phyloP scores from a whole-genome alignment of 2,329 filamentous ascomycete genomes.

The Trichoderma guizhouense region DNA sequence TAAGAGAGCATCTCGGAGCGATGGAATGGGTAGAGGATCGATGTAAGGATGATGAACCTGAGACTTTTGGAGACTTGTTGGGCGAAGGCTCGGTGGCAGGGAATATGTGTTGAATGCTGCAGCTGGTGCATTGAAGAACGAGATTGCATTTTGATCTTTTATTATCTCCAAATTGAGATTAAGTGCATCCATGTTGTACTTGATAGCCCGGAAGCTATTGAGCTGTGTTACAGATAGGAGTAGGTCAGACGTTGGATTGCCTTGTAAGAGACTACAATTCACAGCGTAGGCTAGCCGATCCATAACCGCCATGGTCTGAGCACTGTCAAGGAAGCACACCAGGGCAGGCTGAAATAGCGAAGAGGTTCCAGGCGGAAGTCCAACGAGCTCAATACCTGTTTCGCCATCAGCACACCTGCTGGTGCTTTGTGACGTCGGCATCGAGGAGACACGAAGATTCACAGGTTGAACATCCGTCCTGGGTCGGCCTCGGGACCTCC shows the following conservation, averaged over 20 bases:
- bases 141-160: conserved; percentile 3
- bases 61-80: neutral
- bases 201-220: neutral
- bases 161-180: neutral
- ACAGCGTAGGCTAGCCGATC: neutral
- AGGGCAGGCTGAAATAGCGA: neutral
- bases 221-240: neutral
- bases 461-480: neutral
- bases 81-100: neutral
- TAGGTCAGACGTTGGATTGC: neutral
- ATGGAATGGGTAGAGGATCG: neutral
- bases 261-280: neutral
- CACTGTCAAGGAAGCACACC: neutral
- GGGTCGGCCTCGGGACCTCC: neutral
- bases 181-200: neutral
- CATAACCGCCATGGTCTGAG: neutral
- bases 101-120: neutral
- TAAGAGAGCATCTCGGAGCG: neutral
- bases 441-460: neutral
- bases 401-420: neutral
- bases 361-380: neutral
- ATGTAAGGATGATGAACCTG: neutral
- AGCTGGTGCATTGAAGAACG: neutral
- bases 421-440: neutral
- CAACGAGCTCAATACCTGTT: neutral